Evolutionary conservation across 345 rosid genomes (phyloP).

Genomic region (Microcos paniculata): DNA sequence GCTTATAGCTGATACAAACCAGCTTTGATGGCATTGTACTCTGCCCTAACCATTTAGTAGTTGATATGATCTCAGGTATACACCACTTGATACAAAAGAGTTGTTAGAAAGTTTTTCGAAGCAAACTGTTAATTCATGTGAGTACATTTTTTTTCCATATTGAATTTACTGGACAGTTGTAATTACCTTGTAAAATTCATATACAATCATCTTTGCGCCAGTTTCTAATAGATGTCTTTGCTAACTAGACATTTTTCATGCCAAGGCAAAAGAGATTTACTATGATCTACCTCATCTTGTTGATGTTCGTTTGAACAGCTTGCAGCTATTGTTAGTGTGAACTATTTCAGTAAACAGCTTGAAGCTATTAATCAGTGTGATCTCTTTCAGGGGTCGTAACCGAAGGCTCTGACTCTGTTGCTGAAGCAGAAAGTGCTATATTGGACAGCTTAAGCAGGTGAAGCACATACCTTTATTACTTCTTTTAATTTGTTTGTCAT

Average conservation of each 20-base stretch:
- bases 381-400: conserved; percentile 63
- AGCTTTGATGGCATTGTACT: conserved; percentile 6
- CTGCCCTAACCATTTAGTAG: neutral
- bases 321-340: too few relatives aligned
- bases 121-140: conserved; percentile 83
- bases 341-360: too few relatives aligned
- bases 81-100: conserved; percentile 76
- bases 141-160: conserved; percentile 26
- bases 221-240: neutral
- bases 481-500: conserved; percentile 2
- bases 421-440: conserved; percentile 60
- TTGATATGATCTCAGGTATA: conserved; percentile 49
- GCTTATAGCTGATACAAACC: neutral
- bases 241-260: neutral
- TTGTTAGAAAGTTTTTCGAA: conserved; percentile 69
- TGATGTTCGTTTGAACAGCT: conserved; percentile 16
- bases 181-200: neutral
- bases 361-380: conserved; percentile 31
- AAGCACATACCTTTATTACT: conserved; percentile 3
- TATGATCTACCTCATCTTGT: neutral
- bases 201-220: neutral
- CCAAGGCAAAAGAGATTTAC: neutral
- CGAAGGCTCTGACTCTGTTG: conserved; percentile 67
- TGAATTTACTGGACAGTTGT: neutral
- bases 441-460: conserved; percentile 89